Evolutionary conservation across 164 flowering plant genomes (phyloP).

Genomic region (Magnolia changhungtana): DNA sequence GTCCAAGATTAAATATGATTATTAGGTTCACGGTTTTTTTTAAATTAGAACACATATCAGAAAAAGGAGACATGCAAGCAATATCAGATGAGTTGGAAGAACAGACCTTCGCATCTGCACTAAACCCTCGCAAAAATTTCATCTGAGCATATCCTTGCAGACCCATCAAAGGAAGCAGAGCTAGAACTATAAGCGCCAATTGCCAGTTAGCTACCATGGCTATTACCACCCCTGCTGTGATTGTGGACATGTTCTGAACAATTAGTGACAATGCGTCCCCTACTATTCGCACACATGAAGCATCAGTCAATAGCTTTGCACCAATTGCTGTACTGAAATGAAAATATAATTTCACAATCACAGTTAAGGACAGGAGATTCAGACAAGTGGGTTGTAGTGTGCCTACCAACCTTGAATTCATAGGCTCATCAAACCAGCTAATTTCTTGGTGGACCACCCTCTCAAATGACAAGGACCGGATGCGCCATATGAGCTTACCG

Average conservation of each 20-base stretch:
- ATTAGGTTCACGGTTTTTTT: too few species aligned
- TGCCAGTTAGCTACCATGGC: conserved; percentile 41
- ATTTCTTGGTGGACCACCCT: conserved; percentile 65
- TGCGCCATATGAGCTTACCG: conserved; percentile 44
- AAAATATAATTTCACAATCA: neutral
- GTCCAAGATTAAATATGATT: neutral
- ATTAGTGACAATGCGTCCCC: conserved; percentile 35
- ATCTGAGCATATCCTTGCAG: conserved; percentile 31
- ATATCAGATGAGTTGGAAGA: too few species aligned
- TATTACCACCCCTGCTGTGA: conserved; percentile 32
- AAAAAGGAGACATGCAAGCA: too few species aligned
- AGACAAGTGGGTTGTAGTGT: neutral
- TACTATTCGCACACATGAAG: conserved; percentile 23
- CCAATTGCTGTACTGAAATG: conserved; percentile 38
- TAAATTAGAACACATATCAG: too few species aligned
- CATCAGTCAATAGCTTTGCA: conserved; percentile 33
- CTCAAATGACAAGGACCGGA: conserved; percentile 53
- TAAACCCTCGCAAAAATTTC: conserved; percentile 28
- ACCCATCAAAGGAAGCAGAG: conserved; percentile 27
- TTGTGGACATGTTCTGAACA: conserved; percentile 33
- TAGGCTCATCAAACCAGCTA: conserved; percentile 69
- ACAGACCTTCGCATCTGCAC: conserved; percentile 37
- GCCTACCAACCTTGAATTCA: conserved; percentile 51
- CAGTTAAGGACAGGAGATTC: neutral
- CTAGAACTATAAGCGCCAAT: conserved; percentile 30